Conservation (phyloP, 2,329 filamentous ascomycete genomes). For the Colletotrichum scovillei region DNA sequence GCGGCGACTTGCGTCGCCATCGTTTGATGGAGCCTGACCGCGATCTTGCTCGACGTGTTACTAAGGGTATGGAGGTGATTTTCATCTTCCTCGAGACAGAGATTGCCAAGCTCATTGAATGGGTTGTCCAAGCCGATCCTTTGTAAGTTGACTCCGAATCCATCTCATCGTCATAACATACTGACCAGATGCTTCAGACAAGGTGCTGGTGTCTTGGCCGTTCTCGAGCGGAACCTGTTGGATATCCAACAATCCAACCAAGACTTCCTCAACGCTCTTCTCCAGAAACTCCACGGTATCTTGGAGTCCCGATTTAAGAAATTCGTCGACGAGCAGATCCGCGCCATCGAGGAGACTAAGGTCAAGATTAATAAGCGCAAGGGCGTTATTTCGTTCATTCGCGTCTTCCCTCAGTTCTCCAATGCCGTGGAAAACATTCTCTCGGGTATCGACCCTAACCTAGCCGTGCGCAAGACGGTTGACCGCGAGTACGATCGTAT, state of each 20-base stretch:
- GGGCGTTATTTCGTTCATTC: slow-evolving; percentile 95
- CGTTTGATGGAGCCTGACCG: slow-evolving; percentile 91
- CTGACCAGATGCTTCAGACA: slow-evolving; percentile 65
- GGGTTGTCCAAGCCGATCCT: slow-evolving; percentile 83
- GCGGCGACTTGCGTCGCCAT: slow-evolving; percentile 78
- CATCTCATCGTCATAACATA: background rate
- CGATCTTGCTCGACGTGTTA: slow-evolving; percentile 83
- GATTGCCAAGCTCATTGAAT: slow-evolving; percentile 83
- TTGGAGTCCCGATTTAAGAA: slow-evolving; percentile 83
- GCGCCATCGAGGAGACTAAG: slow-evolving; percentile 96
- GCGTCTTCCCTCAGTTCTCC: slow-evolving; percentile 91
- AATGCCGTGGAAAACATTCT: slow-evolving; percentile 87
- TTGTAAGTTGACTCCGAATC: slow-evolving; percentile 68
- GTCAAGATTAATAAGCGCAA: slow-evolving; percentile 99
- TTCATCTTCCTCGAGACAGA: slow-evolving; percentile 86
- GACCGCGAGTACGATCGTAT: slow-evolving; percentile 90
- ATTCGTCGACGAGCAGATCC: slow-evolving; percentile 94
- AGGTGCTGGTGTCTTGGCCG: slow-evolving; percentile 86
- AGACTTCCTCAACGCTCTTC: slow-evolving; percentile 83
- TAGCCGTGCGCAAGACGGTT: slow-evolving; percentile 78
- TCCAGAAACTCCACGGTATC: slow-evolving; percentile 83
- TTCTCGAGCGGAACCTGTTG: slow-evolving; percentile 81
- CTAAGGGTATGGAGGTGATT: slow-evolving; percentile 89
- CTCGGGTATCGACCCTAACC: slow-evolving; percentile 63
- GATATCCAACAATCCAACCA: slow-evolving; percentile 91